A percentile compares a stretch with the other conserved stretches of the same genome.
Conservation (phyloP, 2,329 filamentous ascomycete genomes). For the Neophaeococcomyces aloes region DNA sequence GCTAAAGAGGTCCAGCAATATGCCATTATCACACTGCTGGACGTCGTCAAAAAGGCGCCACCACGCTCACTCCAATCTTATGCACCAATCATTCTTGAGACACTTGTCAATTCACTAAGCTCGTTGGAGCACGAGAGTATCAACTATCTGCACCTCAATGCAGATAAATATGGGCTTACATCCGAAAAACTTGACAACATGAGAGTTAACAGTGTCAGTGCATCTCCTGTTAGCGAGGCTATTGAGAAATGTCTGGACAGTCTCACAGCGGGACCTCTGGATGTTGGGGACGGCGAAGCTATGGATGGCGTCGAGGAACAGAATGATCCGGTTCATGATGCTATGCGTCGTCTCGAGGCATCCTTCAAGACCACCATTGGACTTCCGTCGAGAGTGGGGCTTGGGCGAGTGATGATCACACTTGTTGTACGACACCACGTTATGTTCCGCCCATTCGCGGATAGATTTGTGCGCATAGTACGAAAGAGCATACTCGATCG, state of each 20-base stretch:
- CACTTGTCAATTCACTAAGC: slow-evolving; percentile 70
- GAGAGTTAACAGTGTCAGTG: slow-evolving; percentile 68
- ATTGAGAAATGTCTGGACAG: slow-evolving; percentile 82
- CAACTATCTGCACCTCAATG: slow-evolving; percentile 87
- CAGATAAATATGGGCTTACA: slow-evolving; percentile 70
- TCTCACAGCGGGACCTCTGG: slow-evolving; percentile 56
- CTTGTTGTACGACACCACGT: slow-evolving; percentile 69
- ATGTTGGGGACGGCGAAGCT: slow-evolving; percentile 5
- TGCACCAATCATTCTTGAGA: slow-evolving; percentile 69
- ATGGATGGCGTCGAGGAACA: slow-evolving; percentile 15
- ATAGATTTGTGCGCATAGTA: slow-evolving; percentile 64
- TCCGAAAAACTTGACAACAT: slow-evolving; percentile 84
- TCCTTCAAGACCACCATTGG: slow-evolving; percentile 80
- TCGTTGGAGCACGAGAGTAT: slow-evolving; percentile 80
- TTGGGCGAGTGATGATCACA: slow-evolving; percentile 71
- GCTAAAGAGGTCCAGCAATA: slow-evolving; percentile 81
- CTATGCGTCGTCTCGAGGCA: slow-evolving; percentile 62
- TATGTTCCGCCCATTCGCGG: slow-evolving; percentile 64
- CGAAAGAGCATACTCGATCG: slow-evolving; percentile 77
- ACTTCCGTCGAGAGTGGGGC: slow-evolving; percentile 88
- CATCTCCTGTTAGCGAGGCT: slow-evolving; percentile 82
- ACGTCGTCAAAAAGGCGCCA: slow-evolving; percentile 76
- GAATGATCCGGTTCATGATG: slow-evolving; percentile 47
- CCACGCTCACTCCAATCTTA: slow-evolving; percentile 69
- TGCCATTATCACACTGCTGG: slow-evolving; percentile 69